These are phyloP conservation scores for Biancaea sappan DNA, from an alignment of 306 rosid species.

Conservation along the genomic window DNA sequence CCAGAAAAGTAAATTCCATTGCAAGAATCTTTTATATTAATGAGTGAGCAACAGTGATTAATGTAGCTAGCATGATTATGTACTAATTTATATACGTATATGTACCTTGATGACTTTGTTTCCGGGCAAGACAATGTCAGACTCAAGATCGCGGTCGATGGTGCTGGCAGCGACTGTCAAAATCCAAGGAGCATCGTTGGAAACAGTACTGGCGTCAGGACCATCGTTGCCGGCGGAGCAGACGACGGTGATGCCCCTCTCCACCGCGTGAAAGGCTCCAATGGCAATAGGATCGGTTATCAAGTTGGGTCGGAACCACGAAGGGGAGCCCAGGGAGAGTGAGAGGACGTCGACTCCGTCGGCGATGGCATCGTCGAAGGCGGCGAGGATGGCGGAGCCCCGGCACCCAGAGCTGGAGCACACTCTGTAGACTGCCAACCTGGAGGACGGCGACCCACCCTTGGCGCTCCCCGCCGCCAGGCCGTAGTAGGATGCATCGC, in stretches of 20 bases:
- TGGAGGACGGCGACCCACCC: conserved; percentile 76
- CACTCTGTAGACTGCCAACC: conserved; percentile 73
- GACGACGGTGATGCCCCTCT: conserved; percentile 63
- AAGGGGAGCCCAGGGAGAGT: conserved; percentile 61
- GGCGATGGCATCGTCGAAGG: conserved; percentile 72
- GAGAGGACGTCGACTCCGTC: conserved; percentile 82
- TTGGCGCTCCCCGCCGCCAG: conserved; percentile 62
- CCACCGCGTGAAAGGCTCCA: conserved; percentile 85
- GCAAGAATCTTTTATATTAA: background rate
- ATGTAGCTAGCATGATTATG: no score
- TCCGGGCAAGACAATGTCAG: conserved; percentile 57
- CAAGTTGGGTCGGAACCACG: background rate
- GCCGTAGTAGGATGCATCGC: conserved; percentile 64
- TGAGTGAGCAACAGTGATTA: no score
- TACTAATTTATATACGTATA: no score
- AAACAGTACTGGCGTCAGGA: conserved; percentile 33
- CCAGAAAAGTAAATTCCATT: background rate
- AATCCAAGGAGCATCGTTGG: conserved; percentile 80
- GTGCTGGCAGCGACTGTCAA: conserved; percentile 81
- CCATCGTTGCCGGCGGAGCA: conserved; percentile 84
- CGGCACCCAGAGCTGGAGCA: conserved; percentile 50
- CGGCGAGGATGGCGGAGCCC: conserved; percentile 65
- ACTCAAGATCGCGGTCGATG: conserved; percentile 68
- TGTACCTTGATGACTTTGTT: conserved; percentile 55
- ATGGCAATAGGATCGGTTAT: conserved; percentile 56